Conservation (phyloP, 768 basidiomycete species). For the Pisolithus albus region DNA sequence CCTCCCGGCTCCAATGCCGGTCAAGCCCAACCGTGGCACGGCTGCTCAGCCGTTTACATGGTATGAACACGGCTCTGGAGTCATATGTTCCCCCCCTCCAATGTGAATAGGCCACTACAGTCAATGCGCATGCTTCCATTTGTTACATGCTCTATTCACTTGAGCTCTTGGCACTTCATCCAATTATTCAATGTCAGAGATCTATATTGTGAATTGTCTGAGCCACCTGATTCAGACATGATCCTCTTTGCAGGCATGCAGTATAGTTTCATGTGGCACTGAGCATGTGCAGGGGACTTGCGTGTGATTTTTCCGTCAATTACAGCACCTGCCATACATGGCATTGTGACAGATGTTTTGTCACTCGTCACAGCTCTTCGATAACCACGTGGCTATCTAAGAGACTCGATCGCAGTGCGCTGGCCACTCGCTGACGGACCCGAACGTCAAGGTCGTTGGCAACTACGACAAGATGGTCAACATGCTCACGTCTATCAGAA, state of each 20-base stretch:
- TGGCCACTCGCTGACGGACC: too few relatives aligned
- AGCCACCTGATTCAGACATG: too few relatives aligned
- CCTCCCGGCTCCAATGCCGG: conserved; percentile 2
- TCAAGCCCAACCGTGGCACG: conserved; percentile 10
- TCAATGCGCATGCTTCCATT: conserved; percentile 7
- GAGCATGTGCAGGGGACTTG: conserved; percentile 1
- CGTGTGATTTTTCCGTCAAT: conserved; percentile 29
- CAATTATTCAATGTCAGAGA: too few relatives aligned
- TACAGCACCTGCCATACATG: conserved; percentile 8
- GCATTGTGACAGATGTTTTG: not conserved
- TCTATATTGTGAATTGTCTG: too few relatives aligned
- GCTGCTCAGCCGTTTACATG: conserved; percentile 39
- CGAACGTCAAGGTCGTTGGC: too few relatives aligned
- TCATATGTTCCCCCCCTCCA: conserved; percentile 68
- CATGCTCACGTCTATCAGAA: conserved; percentile 35
- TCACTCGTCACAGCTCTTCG: not conserved
- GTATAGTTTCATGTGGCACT: not conserved
- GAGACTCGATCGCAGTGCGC: not conserved
- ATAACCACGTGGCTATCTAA: conserved; percentile 4
- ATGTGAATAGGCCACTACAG: conserved; percentile 29
- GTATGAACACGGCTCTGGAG: conserved; percentile 61
- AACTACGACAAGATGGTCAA: conserved; percentile 9
- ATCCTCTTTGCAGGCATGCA: not conserved
- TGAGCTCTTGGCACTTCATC: too few relatives aligned
- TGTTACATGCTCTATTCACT: not conserved